These are phyloP conservation scores for Dioszegia crocea DNA, from an alignment of 768 basidiomycete species.

Conservation along the genomic window DNA sequence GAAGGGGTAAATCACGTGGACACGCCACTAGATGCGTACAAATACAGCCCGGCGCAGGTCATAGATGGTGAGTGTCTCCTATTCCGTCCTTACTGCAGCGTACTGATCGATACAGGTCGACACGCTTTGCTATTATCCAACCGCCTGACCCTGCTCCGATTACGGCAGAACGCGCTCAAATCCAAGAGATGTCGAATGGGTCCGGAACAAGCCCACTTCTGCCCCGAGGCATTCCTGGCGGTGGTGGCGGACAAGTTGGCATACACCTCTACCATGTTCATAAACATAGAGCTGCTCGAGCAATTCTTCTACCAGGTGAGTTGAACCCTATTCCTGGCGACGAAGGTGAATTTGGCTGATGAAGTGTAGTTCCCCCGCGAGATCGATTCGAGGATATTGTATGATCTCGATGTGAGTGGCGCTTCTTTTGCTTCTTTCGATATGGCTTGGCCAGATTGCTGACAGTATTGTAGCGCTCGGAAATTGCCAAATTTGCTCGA, in stretches of 20 bases:
- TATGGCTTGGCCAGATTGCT: no score
- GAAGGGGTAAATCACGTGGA: conserved; percentile 55
- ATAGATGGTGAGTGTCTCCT: conserved; percentile 67
- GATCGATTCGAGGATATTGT: conserved; percentile 87
- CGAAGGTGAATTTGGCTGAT: neutral
- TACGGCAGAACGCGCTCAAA: conserved; percentile 78
- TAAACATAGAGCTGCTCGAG: conserved; percentile 95
- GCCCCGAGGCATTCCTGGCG: conserved; percentile 93
- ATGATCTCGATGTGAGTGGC: conserved; percentile 69
- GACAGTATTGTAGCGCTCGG: conserved; percentile 55
- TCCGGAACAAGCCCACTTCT: conserved; percentile 81
- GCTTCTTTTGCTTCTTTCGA: no score
- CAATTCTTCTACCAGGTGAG: conserved; percentile 96
- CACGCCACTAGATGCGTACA: conserved; percentile 66
- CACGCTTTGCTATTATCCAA: conserved; percentile 86
- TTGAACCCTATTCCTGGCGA: neutral
- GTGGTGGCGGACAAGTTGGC: conserved; percentile 96
- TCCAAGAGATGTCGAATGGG: conserved; percentile 83
- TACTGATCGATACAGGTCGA: conserved; percentile 61
- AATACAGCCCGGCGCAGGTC: conserved; percentile 85
- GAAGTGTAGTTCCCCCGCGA: conserved; percentile 81
- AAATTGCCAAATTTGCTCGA: conserved; percentile 85
- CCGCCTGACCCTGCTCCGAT: conserved; percentile 73
- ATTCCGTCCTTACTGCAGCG: neutral
- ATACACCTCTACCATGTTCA: conserved; percentile 94